A percentile compares a stretch with the other conserved stretches of the same genome.
These are phyloP conservation scores for Candida orba DNA, from an alignment of 805 yeast genomes.

Conservation along the genomic window DNA sequence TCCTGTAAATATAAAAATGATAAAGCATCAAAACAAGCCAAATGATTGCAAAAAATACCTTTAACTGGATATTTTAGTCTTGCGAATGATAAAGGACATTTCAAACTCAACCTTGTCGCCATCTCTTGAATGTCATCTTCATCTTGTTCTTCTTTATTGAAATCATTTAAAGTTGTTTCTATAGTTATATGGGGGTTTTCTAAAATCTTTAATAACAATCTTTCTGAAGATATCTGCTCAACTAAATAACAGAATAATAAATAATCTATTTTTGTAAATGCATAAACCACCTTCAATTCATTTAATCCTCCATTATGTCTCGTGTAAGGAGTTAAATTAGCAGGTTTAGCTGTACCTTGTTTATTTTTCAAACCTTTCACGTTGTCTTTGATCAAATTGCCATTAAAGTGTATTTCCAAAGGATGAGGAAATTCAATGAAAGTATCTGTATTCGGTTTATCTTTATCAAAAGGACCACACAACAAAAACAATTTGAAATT, in stretches of 20 bases:
- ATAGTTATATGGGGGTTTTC: constrained; percentile 45
- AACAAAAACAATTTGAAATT: constrained; percentile 41
- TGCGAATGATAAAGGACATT: constrained; percentile 72
- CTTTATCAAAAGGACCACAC: constrained; percentile 39
- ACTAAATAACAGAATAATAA: constrained; percentile 54
- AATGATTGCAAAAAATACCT: constrained; percentile 65
- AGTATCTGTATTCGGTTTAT: constrained; percentile 23
- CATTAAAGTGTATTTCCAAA: constrained; percentile 60
- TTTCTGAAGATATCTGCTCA: constrained; percentile 35
- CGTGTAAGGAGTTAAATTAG: constrained; percentile 57
- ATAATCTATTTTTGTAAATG: constrained; percentile 45
- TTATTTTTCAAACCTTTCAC: constrained; percentile 71
- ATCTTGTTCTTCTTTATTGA: constrained; percentile 39
- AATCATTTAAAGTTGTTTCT: constrained; percentile 41
- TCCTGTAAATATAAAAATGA: constrained; percentile 68
- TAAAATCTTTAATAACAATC: constrained; percentile 34
- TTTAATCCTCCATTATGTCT: constrained; percentile 29
- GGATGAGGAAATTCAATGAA: constrained; percentile 63
- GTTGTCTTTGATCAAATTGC: constrained; percentile 39
- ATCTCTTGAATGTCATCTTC: constrained; percentile 71
- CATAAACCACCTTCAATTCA: constrained; percentile 46
- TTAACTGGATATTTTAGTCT: constrained; percentile 68
- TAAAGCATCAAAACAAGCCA: constrained; percentile 82
- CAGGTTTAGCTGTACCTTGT: constrained; percentile 77
- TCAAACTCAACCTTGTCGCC: constrained; percentile 56